phyloP scores from a whole-genome alignment of 164 flowering plant genomes.

The Chimonanthus praecox region DNA sequence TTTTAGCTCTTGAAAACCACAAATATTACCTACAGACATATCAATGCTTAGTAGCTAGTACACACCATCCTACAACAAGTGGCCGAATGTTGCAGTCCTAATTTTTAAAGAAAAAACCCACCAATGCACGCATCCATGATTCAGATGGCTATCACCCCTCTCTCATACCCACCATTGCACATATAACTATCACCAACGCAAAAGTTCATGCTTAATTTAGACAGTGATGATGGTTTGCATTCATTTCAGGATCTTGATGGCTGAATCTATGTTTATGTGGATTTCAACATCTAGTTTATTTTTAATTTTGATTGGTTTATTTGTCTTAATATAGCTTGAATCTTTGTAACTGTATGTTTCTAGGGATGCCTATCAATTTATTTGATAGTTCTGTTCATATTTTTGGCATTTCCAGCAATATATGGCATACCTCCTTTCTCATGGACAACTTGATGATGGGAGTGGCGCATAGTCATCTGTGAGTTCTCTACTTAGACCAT shows the following conservation, averaged over 20 bases:
- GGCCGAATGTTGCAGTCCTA: no score
- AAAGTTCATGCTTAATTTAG: background rate
- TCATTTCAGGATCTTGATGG: background rate
- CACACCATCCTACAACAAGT: no score
- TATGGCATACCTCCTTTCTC: slow-evolving; percentile 15
- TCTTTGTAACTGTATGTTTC: background rate
- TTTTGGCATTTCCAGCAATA: slow-evolving; percentile 7
- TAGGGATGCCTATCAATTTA: background rate
- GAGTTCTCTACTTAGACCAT: no score
- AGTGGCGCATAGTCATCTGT: slow-evolving; percentile 2
- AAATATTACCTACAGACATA: no score
- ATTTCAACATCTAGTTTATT: background rate
- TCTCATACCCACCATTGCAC: no score
- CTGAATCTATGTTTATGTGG: background rate
- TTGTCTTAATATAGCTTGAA: background rate
- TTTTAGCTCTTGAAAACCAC: no score
- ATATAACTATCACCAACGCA: no score
- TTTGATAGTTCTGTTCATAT: no score
- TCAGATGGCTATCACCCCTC: no score
- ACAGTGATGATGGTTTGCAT: background rate
- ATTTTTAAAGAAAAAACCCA: no score
- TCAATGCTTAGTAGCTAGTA: no score
- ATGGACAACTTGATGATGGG: slow-evolving; percentile 17
- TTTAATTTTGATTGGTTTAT: background rate
- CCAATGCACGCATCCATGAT: no score